phyloP scores from a whole-genome alignment of 495 filamentous ascomycete genomes.

The Cercophora scortea region DNA sequence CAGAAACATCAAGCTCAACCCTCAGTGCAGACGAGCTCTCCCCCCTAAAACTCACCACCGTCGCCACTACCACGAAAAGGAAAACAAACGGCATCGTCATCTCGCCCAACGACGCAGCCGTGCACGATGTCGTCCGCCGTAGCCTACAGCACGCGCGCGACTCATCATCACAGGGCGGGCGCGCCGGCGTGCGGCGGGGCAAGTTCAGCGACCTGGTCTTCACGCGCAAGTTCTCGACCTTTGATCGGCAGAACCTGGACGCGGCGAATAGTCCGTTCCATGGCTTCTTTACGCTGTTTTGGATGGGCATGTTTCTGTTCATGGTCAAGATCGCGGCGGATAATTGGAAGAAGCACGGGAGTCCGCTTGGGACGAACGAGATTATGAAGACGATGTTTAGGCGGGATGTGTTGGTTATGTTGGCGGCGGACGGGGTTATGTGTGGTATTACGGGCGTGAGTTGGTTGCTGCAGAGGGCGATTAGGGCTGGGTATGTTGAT shows the following conservation, averaged over 20 bases:
- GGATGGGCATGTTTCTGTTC: slow-evolving; percentile 55
- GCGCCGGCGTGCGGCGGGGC: slow-evolving; percentile 15
- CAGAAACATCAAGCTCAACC: background rate
- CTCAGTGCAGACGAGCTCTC: background rate
- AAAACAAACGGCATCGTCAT: background rate
- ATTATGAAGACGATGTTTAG: slow-evolving; percentile 60
- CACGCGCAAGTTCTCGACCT: slow-evolving; percentile 59
- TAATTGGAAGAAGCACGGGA: slow-evolving; percentile 56
- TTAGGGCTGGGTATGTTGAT: slow-evolving; percentile 44
- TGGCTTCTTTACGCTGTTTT: slow-evolving; percentile 73
- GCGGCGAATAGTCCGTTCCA: slow-evolving; percentile 55
- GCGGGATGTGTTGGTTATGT: slow-evolving; percentile 55
- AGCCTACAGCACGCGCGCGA: background rate
- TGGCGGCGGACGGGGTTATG: slow-evolving; percentile 59
- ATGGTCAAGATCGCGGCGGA: slow-evolving; percentile 55
- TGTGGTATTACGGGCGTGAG: slow-evolving; percentile 51
- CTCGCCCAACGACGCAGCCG: background rate
- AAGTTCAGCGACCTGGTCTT: slow-evolving; percentile 61
- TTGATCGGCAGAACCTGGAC: slow-evolving; percentile 57
- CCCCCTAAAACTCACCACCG: background rate
- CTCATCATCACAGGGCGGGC: background rate
- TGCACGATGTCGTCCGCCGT: background rate
- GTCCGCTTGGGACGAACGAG: slow-evolving; percentile 56
- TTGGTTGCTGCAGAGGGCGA: slow-evolving; percentile 49
- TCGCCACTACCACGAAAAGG: background rate